Percentiles rank a stretch among this genome's conserved stretches.
phyloP scores from a whole-genome alignment of 768 basidiomycete genomes.

The Trametes elegans region DNA sequence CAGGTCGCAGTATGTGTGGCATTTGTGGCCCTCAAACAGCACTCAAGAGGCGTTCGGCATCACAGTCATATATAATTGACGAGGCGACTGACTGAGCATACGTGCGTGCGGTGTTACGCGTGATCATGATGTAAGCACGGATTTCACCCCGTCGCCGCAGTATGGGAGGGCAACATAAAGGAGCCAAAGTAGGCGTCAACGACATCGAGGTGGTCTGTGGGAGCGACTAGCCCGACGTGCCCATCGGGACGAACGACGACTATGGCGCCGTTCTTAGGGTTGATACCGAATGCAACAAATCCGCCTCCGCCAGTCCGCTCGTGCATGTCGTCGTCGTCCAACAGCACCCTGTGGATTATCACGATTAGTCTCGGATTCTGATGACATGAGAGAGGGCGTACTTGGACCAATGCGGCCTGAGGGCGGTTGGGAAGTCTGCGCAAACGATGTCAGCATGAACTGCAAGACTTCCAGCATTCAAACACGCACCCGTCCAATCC shows the following conservation, averaged over 20 bases:
- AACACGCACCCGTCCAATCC: conserved; percentile 9
- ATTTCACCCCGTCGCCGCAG: no score
- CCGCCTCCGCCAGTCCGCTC: conserved; percentile 51
- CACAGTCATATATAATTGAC: no score
- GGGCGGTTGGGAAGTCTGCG: conserved; percentile 40
- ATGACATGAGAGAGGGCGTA: conserved; percentile 17
- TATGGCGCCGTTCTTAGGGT: conserved; percentile 41
- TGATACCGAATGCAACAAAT: conserved; percentile 56
- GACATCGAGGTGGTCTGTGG: conserved; percentile 38
- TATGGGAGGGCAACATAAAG: conserved; percentile 42
- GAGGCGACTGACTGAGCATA: no score
- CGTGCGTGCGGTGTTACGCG: no score
- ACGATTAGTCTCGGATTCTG: background rate
- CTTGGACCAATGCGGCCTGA: conserved; percentile 63
- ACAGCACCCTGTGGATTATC: conserved; percentile 43
- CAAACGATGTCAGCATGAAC: background rate
- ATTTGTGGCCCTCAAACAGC: no score
- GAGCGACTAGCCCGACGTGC: conserved; percentile 58
- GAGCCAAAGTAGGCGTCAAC: conserved; percentile 48
- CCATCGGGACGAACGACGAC: conserved; percentile 65
- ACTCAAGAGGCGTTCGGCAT: no score
- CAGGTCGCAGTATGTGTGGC: no score
- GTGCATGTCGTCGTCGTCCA: conserved; percentile 52
- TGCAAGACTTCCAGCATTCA: no score
- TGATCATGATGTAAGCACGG: no score